Base-by-base conservation (phyloP, 495 filamentous ascomycete genomes). In the Hypomontagnella submonticulosa region DNA sequence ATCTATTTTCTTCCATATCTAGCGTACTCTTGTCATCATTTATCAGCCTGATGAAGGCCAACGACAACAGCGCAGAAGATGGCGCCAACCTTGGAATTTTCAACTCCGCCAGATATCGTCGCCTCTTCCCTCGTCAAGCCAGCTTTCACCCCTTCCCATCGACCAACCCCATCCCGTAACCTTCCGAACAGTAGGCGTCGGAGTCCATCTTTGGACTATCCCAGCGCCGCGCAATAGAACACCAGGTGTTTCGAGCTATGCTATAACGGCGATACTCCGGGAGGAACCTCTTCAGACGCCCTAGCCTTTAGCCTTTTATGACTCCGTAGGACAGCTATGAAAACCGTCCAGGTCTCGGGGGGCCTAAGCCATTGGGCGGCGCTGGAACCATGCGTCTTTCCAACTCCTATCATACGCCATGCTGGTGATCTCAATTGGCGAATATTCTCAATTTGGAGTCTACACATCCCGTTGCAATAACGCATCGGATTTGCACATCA, bases 381-480 rank as follows among this genome's bases (percentile, higher is more conserved):
- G 27, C 11, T 27, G 33, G 30, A 27, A 20, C 6, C 30, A 44
- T 23, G 19, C 47, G 44, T 49, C 42, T 52, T 57, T 58, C 42
- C 48, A 55, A 46, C 30, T 50, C 20, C 19, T 40, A 40, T 44
- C 18, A 33, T 30, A 46, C 12, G 9, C 37, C 23, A 15, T 32
- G 30, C 13, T 16, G 44, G 59, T 44, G 18, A 16, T 38, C 44
- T 76, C 66, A 83, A 64, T 83, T 82, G 43, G 86, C 85, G 75
- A 87, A 88, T 48, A 88, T 81, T 60, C 85, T 76, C 56, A 88
- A 81, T 40, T 83, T 87, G 71, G 83, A 72, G 68, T 88, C 86
- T 43, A 88, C 86, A 61, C 85, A 84, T 9, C 85, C 86, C 12
- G 86, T 88, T 10, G 86, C 86, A 57, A 88, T 83, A 42, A 88